Conservation (phyloP, 2,329 filamentous ascomycete species). For the Penicillium sp. region DNA sequence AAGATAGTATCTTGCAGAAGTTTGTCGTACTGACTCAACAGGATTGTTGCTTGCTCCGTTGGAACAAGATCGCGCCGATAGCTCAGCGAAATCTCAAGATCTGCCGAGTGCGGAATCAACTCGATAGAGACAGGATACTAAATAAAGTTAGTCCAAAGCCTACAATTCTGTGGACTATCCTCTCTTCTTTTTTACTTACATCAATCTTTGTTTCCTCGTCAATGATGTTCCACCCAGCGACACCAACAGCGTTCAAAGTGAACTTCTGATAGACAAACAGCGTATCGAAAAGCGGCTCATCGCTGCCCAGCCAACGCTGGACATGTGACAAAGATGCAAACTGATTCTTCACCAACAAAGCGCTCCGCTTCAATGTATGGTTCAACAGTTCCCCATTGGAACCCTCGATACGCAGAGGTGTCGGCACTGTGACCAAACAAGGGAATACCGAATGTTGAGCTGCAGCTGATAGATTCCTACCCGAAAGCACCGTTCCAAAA, state of each 20-base stretch:
- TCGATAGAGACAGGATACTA: slow-evolving; percentile 78
- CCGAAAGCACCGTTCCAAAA: slow-evolving; percentile 79
- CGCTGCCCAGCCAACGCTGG: slow-evolving; percentile 67
- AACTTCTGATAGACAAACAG: slow-evolving; percentile 78
- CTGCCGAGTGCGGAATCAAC: slow-evolving; percentile 57
- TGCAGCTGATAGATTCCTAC: slow-evolving; percentile 60
- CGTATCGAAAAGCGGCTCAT: slow-evolving; percentile 74
- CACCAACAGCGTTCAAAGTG: slow-evolving; percentile 20
- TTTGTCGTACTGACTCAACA: slow-evolving; percentile 71
- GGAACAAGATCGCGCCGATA: slow-evolving; percentile 66
- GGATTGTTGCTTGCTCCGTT: slow-evolving; percentile 61
- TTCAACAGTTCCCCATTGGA: slow-evolving; percentile 60
- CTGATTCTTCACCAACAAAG: slow-evolving; percentile 65
- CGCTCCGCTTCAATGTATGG: slow-evolving; percentile 65
- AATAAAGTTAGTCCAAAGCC: slow-evolving; percentile 11
- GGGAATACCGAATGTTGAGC: slow-evolving; percentile 66
- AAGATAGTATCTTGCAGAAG: slow-evolving; percentile 61
- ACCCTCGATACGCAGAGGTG: slow-evolving; percentile 57
- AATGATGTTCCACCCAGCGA: slow-evolving; percentile 57
- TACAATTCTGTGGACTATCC: background rate
- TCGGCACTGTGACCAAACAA: slow-evolving; percentile 77
- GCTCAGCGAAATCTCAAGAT: slow-evolving; percentile 64
- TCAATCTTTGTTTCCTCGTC: slow-evolving; percentile 70
- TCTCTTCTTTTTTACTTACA: slow-evolving; percentile 30
- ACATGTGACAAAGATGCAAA: slow-evolving; percentile 69